These are phyloP conservation scores for Harrya chromipes DNA, from an alignment of 768 basidiomycete genomes.

Conservation along the genomic window DNA sequence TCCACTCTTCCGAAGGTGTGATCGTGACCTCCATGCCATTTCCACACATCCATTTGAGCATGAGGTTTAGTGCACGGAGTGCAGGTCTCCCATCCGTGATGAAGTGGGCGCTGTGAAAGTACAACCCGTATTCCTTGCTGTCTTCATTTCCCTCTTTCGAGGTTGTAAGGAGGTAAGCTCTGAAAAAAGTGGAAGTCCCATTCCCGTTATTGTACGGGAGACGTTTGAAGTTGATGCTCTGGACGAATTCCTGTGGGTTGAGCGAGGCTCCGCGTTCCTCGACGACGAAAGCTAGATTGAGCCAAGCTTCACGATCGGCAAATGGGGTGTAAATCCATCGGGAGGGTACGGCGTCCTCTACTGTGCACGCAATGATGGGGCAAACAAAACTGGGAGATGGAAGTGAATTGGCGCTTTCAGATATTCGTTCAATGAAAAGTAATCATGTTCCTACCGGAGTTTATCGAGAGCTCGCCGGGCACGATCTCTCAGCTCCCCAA, in stretches of 20 bases:
- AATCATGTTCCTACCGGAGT: slow-evolving; percentile 11
- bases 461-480: slow-evolving; percentile 14
- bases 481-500: slow-evolving; percentile 8
- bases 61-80: slow-evolving; percentile 18
- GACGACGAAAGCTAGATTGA: slow-evolving; percentile 17
- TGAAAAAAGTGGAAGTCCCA: background rate
- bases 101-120: slow-evolving; percentile 21
- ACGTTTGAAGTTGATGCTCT: slow-evolving; percentile 12
- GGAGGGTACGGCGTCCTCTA: slow-evolving; percentile 11
- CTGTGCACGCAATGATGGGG: slow-evolving; percentile 15
- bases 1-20: slow-evolving; percentile 20
- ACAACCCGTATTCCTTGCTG: slow-evolving; percentile 15
- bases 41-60: slow-evolving; percentile 20
- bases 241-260: slow-evolving; percentile 14
- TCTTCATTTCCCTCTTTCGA: background rate
- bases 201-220: slow-evolving; percentile 14
- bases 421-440: no score
- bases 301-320: slow-evolving; percentile 20
- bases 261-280: slow-evolving; percentile 15
- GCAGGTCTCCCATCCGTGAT: slow-evolving; percentile 24
- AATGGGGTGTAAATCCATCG: slow-evolving; percentile 22
- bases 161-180: slow-evolving; percentile 11
- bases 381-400: slow-evolving; percentile 11
- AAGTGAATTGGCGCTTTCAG: no score
- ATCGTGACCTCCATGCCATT: slow-evolving; percentile 11